Evolutionary conservation across 2,329 filamentous ascomycete species (phyloP).

Genomic region (Aspergillus quadrilineatus): DNA sequence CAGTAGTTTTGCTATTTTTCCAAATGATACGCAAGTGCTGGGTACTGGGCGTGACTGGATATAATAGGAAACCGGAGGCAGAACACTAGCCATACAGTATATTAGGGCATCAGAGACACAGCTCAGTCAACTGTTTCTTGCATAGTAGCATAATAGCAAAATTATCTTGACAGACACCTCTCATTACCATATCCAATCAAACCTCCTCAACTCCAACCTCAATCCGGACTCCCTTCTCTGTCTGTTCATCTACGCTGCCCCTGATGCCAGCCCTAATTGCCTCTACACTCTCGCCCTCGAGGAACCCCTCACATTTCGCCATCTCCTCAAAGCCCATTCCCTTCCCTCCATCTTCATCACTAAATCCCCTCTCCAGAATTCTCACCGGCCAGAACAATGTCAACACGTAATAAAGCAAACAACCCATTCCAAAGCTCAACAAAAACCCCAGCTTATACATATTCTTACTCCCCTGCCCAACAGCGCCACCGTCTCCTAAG

Average conservation of each 20-base stretch:
- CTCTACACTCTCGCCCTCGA: not conserved
- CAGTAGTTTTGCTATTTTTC: no score
- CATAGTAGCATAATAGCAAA: no score
- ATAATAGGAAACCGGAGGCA: no score
- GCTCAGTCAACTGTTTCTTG: no score
- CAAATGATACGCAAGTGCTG: no score
- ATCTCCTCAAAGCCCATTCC: not conserved
- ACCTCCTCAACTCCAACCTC: no score
- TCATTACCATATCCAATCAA: no score
- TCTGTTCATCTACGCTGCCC: not conserved
- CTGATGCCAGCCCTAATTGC: not conserved
- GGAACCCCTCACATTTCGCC: not conserved
- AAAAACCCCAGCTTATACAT: constrained; percentile 6
- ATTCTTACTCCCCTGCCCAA: not conserved
- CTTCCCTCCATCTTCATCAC: not conserved
- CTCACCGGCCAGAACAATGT: not conserved
- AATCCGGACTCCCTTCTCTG: not conserved
- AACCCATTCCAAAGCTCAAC: not conserved
- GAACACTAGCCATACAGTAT: no score
- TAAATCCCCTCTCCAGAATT: not conserved
- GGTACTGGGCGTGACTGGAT: no score
- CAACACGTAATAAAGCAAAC: not conserved
- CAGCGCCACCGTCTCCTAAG: not conserved
- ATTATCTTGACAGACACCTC: no score
- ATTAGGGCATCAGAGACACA: no score